Percentiles rank a stretch among this genome's conserved stretches.
Conservation (phyloP, 2,329 filamentous ascomycete genomes). For the Coleophoma eucalyptorum region DNA sequence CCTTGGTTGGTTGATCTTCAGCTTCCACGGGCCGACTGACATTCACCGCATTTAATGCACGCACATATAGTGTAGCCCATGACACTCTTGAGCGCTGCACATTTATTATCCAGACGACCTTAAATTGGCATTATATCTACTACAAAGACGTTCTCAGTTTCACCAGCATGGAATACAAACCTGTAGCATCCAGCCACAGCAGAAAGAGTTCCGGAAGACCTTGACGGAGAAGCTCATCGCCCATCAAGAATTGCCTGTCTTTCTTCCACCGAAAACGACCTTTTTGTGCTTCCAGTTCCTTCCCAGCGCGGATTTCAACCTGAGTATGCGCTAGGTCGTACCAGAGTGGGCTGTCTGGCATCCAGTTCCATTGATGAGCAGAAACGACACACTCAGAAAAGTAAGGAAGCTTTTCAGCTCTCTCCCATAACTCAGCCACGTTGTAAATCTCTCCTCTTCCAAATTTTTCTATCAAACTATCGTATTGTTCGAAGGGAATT, state of each 20-base stretch:
- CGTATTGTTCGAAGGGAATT: not conserved
- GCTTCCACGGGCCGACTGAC: not conserved
- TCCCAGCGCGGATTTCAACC: not conserved
- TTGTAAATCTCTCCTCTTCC: not conserved
- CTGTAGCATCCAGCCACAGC: constrained; percentile 5
- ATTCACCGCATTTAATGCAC: too few relatives aligned
- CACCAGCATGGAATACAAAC: not conserved
- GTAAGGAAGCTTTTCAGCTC: not conserved
- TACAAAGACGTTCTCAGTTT: too few relatives aligned
- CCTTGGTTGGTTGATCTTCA: constrained; percentile 47
- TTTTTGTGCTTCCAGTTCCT: not conserved
- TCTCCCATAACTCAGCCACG: not conserved
- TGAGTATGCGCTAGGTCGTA: constrained; percentile 2
- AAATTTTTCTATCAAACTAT: not conserved
- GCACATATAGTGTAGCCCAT: too few relatives aligned
- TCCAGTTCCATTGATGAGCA: constrained; percentile 1
- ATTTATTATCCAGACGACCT: too few relatives aligned
- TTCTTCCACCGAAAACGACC: constrained; percentile 2
- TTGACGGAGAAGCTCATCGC: constrained; percentile 7
- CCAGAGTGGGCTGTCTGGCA: constrained; percentile 4
- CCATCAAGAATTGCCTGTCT: constrained; percentile 2
- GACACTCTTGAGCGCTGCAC: too few relatives aligned
- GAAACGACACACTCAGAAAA: not conserved
- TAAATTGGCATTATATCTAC: too few relatives aligned
- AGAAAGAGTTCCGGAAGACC: constrained; percentile 6